phyloP scores from a whole-genome alignment of 2,329 filamentous ascomycete genomes.

The Blastomyces percursus region DNA sequence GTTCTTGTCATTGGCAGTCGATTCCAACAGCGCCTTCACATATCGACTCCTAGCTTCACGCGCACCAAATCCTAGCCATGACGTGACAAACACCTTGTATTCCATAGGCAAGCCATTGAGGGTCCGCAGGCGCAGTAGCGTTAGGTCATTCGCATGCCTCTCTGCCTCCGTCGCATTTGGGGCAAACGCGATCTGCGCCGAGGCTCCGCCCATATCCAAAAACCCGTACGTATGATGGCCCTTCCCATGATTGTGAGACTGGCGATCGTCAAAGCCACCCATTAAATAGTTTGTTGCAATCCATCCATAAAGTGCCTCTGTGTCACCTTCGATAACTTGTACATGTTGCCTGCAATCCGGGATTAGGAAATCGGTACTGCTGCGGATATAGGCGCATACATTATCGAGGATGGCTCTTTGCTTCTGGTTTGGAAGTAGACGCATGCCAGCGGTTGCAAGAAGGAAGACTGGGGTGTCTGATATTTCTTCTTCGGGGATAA shows the following conservation, averaged over 20 bases:
- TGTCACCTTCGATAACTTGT: constrained; percentile 90
- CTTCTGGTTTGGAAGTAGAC: constrained; percentile 64
- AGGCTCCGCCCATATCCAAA: constrained; percentile 95
- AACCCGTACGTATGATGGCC: constrained; percentile 93
- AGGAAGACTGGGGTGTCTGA: constrained; percentile 84
- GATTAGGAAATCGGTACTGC: constrained; percentile 67
- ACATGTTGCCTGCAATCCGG: constrained; percentile 86
- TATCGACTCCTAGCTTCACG: constrained; percentile 83
- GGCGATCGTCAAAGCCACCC: constrained; percentile 72
- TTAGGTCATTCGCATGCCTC: constrained; percentile 83
- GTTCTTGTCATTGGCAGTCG: constrained; percentile 47
- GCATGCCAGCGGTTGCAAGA: constrained; percentile 92
- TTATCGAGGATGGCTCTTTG: constrained; percentile 61
- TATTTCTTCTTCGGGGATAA: constrained; percentile 66
- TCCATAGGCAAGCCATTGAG: constrained; percentile 67
- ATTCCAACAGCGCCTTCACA: constrained; percentile 61
- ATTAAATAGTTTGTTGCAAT: constrained; percentile 92
- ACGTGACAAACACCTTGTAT: constrained; percentile 86
- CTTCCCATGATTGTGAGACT: constrained; percentile 68
- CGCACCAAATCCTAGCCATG: constrained; percentile 95
- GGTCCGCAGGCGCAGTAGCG: constrained; percentile 71
- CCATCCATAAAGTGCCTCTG: constrained; percentile 94
- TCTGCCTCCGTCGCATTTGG: constrained; percentile 83
- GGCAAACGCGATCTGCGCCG: constrained; percentile 94
- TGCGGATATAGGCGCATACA: constrained; percentile 71